phyloP scores from a whole-genome alignment of 192 early-diverging fungal genomes.

The Coemansia sp. region DNA sequence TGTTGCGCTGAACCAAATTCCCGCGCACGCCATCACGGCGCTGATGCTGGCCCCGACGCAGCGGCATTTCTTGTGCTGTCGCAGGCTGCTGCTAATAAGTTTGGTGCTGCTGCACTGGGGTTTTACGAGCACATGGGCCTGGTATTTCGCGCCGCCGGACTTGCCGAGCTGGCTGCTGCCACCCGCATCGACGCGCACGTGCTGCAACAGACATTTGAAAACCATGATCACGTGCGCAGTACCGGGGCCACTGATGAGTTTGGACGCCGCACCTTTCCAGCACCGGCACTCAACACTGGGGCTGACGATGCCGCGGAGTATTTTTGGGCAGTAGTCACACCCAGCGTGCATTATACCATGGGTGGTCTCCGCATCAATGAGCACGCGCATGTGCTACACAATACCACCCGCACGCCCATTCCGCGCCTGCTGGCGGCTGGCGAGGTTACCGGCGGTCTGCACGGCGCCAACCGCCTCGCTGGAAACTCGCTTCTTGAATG shows the following conservation, averaged over 20 bases:
- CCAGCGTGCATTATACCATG: slow-evolving; percentile 88
- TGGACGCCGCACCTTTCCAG: slow-evolving; percentile 72
- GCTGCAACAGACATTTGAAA: slow-evolving; percentile 33
- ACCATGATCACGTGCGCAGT: slow-evolving; percentile 61
- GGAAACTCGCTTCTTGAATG: slow-evolving; percentile 93
- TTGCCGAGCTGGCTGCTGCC: slow-evolving; percentile 19
- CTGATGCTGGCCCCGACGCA: slow-evolving; percentile 8
- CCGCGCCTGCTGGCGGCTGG: slow-evolving; percentile 87
- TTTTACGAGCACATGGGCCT: slow-evolving; percentile 54
- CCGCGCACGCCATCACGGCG: slow-evolving; percentile 9
- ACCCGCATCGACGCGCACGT: slow-evolving; percentile 52
- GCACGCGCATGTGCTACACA: slow-evolving; percentile 28
- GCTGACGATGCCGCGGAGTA: slow-evolving; percentile 37
- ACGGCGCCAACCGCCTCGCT: slow-evolving; percentile 94
- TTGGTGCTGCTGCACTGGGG: slow-evolving; percentile 42
- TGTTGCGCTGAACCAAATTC: slow-evolving; percentile 34
- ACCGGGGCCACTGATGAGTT: slow-evolving; percentile 62
- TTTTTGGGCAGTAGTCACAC: slow-evolving; percentile 71
- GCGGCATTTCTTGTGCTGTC: slow-evolving; percentile 51
- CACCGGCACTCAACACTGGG: slow-evolving; percentile 52
- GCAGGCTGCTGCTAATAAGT: slow-evolving; percentile 36
- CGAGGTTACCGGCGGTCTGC: slow-evolving; percentile 94
- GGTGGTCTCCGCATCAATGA: slow-evolving; percentile 56
- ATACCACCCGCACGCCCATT: slow-evolving; percentile 57
- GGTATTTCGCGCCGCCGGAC: slow-evolving; percentile 17